Conservation (phyloP, 179 eudicot genomes). For the Carnegiea gigantea region DNA sequence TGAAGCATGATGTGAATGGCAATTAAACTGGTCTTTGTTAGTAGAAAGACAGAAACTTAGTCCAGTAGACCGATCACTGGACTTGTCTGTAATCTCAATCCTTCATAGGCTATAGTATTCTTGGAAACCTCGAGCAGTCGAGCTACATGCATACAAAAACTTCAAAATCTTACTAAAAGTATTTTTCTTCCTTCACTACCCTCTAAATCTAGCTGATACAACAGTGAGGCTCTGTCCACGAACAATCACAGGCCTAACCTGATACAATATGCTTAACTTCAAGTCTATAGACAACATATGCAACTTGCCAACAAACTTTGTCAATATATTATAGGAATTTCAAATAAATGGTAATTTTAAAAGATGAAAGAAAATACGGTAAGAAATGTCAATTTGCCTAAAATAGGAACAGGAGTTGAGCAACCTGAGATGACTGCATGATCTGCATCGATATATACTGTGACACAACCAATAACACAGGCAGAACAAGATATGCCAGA, state of each 20-base stretch:
- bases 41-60: background rate
- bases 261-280: background rate
- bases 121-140: too few species aligned
- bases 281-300: background rate
- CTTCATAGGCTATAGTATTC: background rate
- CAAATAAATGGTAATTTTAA: background rate
- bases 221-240: background rate
- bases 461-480: conserved; percentile 66
- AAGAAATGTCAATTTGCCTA: background rate
- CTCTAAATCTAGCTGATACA: background rate
- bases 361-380: conserved; percentile 4
- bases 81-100: background rate
- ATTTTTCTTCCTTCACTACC: background rate
- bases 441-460: conserved; percentile 89
- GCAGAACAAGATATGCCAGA: conserved; percentile 88
- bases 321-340: background rate
- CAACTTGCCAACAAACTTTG: background rate
- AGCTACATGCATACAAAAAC: background rate
- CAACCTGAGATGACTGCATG: conserved; percentile 95
- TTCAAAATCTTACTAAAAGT: background rate
- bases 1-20: background rate
- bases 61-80: background rate
- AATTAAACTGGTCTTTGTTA: background rate
- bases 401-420: conserved; percentile 14
- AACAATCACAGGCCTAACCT: background rate